phyloP scores from a whole-genome alignment of 805 yeast genomes.

The Candida morakotiae region DNA sequence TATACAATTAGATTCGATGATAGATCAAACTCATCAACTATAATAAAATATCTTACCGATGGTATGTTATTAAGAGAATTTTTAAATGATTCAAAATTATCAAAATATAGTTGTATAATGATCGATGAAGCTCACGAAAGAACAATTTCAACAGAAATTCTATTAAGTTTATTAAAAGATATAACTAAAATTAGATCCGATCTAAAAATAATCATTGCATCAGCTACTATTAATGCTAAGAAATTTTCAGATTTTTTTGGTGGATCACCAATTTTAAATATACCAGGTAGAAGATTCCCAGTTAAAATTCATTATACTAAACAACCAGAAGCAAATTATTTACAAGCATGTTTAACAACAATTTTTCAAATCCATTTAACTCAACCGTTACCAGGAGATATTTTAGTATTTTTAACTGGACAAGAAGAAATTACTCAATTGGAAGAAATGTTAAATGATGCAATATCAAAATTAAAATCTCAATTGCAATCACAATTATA shows the following conservation, averaged over 20 bases:
- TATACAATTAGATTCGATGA: constrained; percentile 88
- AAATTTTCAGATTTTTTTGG: constrained; percentile 80
- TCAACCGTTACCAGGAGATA: constrained; percentile 70
- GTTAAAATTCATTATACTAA: constrained; percentile 81
- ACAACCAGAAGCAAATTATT: constrained; percentile 86
- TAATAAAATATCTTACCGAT: constrained; percentile 88
- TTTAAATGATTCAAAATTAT: constrained; percentile 66
- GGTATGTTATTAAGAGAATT: constrained; percentile 92
- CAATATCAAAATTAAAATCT: constrained; percentile 57
- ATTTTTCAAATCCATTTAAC: constrained; percentile 81
- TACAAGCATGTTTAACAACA: constrained; percentile 85
- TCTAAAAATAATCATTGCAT: constrained; percentile 73
- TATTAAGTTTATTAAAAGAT: constrained; percentile 77
- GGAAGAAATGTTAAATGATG: constrained; percentile 69
- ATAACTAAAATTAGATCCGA: constrained; percentile 61
- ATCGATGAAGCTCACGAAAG: constrained; percentile 98
- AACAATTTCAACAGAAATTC: constrained; percentile 82
- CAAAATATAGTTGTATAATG: constrained; percentile 75
- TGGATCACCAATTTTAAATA: constrained; percentile 79
- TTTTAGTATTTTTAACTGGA: constrained; percentile 87
- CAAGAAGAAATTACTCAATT: constrained; percentile 91
- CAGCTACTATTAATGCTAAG: constrained; percentile 92
- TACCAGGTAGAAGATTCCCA: constrained; percentile 93
- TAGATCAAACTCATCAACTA: constrained; percentile 57
- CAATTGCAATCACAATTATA: constrained; percentile 54